Base-by-base conservation (phyloP, 108 stramenopile species). In the Nitzschia palea region DNA sequence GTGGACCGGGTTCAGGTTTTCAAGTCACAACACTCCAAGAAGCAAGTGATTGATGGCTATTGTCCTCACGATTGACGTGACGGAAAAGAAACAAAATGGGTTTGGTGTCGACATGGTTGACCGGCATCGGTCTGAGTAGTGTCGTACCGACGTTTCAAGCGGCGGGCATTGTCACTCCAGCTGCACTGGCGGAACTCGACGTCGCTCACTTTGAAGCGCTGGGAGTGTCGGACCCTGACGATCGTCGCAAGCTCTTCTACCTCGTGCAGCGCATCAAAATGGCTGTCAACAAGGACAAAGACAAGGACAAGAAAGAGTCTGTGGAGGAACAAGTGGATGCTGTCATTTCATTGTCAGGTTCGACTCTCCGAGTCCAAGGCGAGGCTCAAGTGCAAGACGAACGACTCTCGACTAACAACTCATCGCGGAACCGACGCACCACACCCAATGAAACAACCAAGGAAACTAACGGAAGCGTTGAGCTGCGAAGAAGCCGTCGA, bases 241-340 rank as follows among this genome's bases (percentile, higher is more conserved):
- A 95, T 65, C 81, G 93, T 0, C 83, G 89, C 48, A 88, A 88
- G 44, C 55, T 95, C 25, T 95, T 95, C 69, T 95, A 88, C 60
- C 76, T 95, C 55, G 83, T 91, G 27, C 90, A 91, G 62, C 85
- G 85, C 54, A 86, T 95, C 65, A 89, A 87, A 67, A 71, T 78
- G 78, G 89, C 84, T 22, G 70, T 86, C 31, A 60, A 68, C 26
- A 76, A 71, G 61, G 65, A 68, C 25, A 55, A 47, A n/a, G 27
- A 17, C 23, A 43, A 32, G 17, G 36, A 31, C 14, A 14, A 20
- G 3, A 23, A 62, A 40, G 42, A 33, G 14, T 28, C 64, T 26
- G 35, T 63, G 28, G 76, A 70, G 60, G 68, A 77, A 27, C 61
- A 68, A 34, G 65, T 77, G n/a, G 68, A 70, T 44, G 66, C 78